Evolutionary conservation across 305 asterid species (phyloP).

Genomic region (Solanum chacoense): DNA sequence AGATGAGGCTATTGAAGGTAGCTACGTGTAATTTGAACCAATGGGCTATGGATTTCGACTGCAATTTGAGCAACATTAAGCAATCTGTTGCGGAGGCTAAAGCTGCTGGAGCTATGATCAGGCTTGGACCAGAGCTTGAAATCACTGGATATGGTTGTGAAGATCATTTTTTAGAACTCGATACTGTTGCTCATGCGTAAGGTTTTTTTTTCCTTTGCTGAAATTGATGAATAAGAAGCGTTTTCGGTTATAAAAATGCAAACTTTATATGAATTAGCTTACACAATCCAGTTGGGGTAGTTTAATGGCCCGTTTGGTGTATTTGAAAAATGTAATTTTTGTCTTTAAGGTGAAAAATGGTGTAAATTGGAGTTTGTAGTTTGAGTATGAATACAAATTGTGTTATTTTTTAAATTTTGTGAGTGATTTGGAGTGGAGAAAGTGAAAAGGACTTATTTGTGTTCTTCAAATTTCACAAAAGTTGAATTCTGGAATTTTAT

Average conservation of each 20-base stretch:
- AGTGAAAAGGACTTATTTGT: neutral
- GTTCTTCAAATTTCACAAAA: neutral
- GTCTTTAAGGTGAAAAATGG: neutral
- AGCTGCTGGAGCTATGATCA: constrained; percentile 70
- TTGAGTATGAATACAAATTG: neutral
- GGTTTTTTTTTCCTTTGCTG: neutral
- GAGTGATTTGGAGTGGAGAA: neutral
- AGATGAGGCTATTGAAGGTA: constrained; percentile 80
- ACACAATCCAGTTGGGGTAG: neutral
- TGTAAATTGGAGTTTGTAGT: neutral
- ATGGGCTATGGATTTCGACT: constrained; percentile 99
- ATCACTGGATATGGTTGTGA: constrained; percentile 98
- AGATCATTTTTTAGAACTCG: constrained; percentile 92
- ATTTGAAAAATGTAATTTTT: neutral
- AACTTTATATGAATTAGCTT: neutral
- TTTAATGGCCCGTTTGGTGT: neutral
- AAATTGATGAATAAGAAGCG: neutral
- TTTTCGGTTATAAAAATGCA: neutral
- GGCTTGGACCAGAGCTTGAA: constrained; percentile 99
- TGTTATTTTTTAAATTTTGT: neutral
- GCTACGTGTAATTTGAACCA: constrained; percentile 94
- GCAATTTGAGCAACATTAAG: constrained; percentile 74
- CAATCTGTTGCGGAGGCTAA: constrained; percentile 72
- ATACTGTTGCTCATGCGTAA: constrained; percentile 86
- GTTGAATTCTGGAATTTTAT: neutral